phyloP scores from a whole-genome alignment of 2,329 filamentous ascomycete species.

The Clonostachys rhizophaga region DNA sequence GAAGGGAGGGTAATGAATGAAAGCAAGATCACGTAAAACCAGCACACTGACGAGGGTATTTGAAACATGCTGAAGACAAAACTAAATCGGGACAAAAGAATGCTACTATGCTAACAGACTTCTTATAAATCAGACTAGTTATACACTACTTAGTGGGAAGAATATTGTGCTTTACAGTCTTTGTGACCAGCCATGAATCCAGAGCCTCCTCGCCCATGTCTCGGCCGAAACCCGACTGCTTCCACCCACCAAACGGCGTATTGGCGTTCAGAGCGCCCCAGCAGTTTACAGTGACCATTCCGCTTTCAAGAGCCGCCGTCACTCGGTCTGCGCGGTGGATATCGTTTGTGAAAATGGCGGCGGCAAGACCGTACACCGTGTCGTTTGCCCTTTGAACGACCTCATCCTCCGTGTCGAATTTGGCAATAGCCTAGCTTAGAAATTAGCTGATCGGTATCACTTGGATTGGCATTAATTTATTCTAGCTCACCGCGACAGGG shows the following conservation, averaged over 20 bases:
- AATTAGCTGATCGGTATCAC: background rate
- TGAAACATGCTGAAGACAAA: too few relatives aligned
- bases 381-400: background rate
- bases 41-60: too few relatives aligned
- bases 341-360: background rate
- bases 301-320: background rate
- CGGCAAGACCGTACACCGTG: background rate
- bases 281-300: background rate
- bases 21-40: too few relatives aligned
- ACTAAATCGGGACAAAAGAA: too few relatives aligned
- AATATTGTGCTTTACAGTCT: background rate
- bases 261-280: slow-evolving; percentile 4
- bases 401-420: background rate
- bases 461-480: background rate
- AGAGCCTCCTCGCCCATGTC: slow-evolving; percentile 31
- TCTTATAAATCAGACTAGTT: too few relatives aligned
- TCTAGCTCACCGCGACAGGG: background rate
- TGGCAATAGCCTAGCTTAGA: slow-evolving; percentile 9
- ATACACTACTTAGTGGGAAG: background rate
- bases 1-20: too few relatives aligned
- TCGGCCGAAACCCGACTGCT: slow-evolving; percentile 53
- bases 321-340: background rate
- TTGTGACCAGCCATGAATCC: background rate
- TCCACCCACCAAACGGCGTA: slow-evolving; percentile 36
- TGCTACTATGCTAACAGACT: too few relatives aligned